These are phyloP conservation scores for barley (Hordeum vulgare) DNA, from an alignment of 176 grass and related monocot species.

Conservation along the genomic window MorexV3_pseudomolecules_assembly NC_058524.1:620274192-620274691, in stretches of 20 bases:
- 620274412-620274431: constrained; percentile 53
- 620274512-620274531: constrained; percentile 59
- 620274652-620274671: not conserved
- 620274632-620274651: not conserved
- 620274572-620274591: not conserved
- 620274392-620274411: constrained; percentile 75
- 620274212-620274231: not conserved
- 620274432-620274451: constrained; percentile 16
- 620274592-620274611: not conserved
- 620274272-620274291: constrained; percentile 73
- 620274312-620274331: constrained; percentile 71
- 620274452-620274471: not conserved
- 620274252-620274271: not conserved
- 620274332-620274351: constrained; percentile 57
- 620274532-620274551: not conserved
- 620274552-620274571: not conserved
- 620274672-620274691: not conserved
- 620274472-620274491: constrained; percentile 40
- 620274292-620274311: constrained; percentile 81
- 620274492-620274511: constrained; percentile 21
- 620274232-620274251: not conserved
- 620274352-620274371: constrained; percentile 69
- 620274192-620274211: not conserved
- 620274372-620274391: constrained; percentile 83
- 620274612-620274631: not conserved